These are phyloP conservation scores for Fusarium armeniacum DNA, from an alignment of 2,329 filamentous ascomycete species.

Conservation along the genomic window DNA sequence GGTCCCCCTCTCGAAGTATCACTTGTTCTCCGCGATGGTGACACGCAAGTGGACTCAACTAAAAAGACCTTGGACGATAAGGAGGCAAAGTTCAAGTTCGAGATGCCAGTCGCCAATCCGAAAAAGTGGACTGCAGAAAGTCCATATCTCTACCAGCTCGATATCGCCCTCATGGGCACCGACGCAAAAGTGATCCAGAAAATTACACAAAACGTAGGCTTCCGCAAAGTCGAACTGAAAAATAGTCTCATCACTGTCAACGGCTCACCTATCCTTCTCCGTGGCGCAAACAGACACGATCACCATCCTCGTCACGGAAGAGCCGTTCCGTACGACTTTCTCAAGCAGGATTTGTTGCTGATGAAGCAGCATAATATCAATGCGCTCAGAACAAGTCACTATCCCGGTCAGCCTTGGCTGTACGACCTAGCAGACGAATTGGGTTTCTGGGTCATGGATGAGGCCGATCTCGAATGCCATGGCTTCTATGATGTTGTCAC, in stretches of 20 bases:
- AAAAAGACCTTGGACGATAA: accelerated
- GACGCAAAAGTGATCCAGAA: background rate
- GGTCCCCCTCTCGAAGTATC: accelerated
- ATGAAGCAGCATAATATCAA: slow-evolving; percentile 34
- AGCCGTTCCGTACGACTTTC: slow-evolving; percentile 18
- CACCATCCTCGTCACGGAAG: slow-evolving; percentile 19
- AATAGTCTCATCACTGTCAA: slow-evolving; percentile 8
- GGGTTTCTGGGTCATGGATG: slow-evolving; percentile 28
- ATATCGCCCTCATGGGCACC: background rate
- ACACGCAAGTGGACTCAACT: background rate
- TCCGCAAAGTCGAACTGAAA: slow-evolving; percentile 18
- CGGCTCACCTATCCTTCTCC: slow-evolving; percentile 1
- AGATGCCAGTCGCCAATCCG: background rate
- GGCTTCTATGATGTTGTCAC: slow-evolving; percentile 25
- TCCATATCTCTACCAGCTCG: slow-evolving; percentile 11
- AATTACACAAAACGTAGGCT: slow-evolving; percentile 6
- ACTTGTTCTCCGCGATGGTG: background rate
- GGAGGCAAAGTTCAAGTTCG: accelerated
- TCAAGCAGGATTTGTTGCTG: slow-evolving; percentile 14
- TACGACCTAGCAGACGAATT: slow-evolving; percentile 24
- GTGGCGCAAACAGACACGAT: slow-evolving; percentile 20
- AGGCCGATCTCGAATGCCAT: slow-evolving; percentile 21
- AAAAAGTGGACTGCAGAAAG: slow-evolving; percentile 25
- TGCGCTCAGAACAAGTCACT: slow-evolving; percentile 16
- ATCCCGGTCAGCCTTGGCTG: slow-evolving; percentile 13